phyloP scores from a whole-genome alignment of 2,329 filamentous ascomycete genomes.

The Fusarium udum region DNA sequence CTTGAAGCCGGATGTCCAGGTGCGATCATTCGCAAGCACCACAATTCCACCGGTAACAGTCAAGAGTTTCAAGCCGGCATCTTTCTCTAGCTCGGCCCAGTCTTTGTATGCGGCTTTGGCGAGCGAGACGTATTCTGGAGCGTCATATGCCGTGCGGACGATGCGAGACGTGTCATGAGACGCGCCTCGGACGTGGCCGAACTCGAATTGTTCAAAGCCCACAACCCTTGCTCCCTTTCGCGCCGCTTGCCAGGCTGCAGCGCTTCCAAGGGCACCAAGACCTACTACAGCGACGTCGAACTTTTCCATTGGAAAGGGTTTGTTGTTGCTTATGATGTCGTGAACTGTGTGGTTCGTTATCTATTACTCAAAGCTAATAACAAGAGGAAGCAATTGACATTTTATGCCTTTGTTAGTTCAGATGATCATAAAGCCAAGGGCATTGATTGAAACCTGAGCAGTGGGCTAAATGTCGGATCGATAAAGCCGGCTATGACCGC shows the following conservation, averaged over 20 bases:
- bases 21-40: background rate
- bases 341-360: background rate
- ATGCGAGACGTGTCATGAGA: conserved; percentile 9
- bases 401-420: background rate
- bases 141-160: background rate
- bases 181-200: background rate
- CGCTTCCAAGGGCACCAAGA: background rate
- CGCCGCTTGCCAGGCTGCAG: background rate
- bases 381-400: background rate
- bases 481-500: background rate
- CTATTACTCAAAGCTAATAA: rapidly evolving
- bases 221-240: background rate
- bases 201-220: conserved; percentile 4
- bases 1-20: background rate
- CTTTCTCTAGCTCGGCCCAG: background rate
- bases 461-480: background rate
- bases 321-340: background rate
- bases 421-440: no score
- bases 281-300: background rate
- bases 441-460: background rate
- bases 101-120: conserved; percentile 1
- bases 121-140: background rate
- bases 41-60: background rate
- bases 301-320: background rate
- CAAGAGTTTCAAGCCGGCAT: background rate